Conservation (phyloP, 306 rosid genomes). For the Gillenia trifoliata region DNA sequence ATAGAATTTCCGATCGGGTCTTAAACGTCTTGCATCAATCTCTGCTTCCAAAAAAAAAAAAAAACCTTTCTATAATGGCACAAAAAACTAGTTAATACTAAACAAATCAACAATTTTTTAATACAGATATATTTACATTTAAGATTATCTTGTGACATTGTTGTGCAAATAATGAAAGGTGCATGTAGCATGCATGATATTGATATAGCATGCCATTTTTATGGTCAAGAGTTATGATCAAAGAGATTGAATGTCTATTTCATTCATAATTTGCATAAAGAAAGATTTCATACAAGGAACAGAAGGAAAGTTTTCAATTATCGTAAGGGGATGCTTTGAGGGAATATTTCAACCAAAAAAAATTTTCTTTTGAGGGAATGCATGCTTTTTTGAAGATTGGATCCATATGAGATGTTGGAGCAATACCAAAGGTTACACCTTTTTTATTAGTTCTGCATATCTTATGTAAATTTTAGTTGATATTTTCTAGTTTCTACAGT, state of each 20-base stretch:
- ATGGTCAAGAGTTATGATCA: background rate
- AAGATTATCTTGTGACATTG: background rate
- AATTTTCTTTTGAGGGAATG: background rate
- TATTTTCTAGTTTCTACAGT: too few relatives aligned
- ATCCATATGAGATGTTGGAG: background rate
- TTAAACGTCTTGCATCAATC: too few relatives aligned
- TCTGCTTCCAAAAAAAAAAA: too few relatives aligned
- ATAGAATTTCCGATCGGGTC: too few relatives aligned
- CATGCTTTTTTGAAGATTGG: background rate
- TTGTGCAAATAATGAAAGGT: background rate
- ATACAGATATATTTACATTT: too few relatives aligned
- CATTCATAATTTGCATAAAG: background rate
- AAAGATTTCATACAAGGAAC: background rate
- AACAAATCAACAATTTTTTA: too few relatives aligned
- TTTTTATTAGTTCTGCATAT: too few relatives aligned
- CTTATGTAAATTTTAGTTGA: too few relatives aligned
- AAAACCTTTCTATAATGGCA: too few relatives aligned
- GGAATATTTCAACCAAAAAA: too few relatives aligned
- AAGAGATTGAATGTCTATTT: background rate
- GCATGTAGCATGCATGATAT: background rate
- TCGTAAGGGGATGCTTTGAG: background rate
- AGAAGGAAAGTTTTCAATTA: background rate
- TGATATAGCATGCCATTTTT: background rate
- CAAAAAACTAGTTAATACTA: too few relatives aligned
- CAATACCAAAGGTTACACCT: background rate